phyloP scores from a whole-genome alignment of 768 basidiomycete species.

The Galerina sulciceps region DNA sequence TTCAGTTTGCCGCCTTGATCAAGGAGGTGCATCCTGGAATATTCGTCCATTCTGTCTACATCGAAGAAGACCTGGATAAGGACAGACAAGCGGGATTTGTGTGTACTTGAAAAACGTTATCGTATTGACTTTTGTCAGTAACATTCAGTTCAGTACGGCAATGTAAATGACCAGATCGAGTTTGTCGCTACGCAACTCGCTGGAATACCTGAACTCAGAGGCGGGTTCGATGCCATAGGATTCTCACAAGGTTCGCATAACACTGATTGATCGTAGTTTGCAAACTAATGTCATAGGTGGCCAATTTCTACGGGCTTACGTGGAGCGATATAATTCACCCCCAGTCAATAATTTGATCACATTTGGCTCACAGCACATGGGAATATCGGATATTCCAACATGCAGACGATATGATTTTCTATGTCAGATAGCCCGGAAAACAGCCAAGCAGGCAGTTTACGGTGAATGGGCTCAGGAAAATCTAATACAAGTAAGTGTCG shows the following conservation, averaged over 20 bases:
- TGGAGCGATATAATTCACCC: conserved; percentile 75
- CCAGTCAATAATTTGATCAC: conserved; percentile 82
- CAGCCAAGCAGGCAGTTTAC: conserved; percentile 69
- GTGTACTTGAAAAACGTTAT: conserved; percentile 33
- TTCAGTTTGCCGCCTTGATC: conserved; percentile 62
- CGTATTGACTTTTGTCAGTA: background rate
- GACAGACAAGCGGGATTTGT: conserved; percentile 78
- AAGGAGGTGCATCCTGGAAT: conserved; percentile 72
- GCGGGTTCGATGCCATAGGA: conserved; percentile 86
- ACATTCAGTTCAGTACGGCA: conserved; percentile 64
- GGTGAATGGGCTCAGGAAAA: conserved; percentile 77
- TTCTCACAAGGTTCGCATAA: conserved; percentile 73
- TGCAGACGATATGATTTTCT: conserved; percentile 70
- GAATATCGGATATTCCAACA: conserved; percentile 73
- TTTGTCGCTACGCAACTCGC: conserved; percentile 67
- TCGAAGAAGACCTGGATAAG: conserved; percentile 61
- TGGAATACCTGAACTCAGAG: conserved; percentile 62
- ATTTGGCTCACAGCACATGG: conserved; percentile 89
- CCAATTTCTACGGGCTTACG: conserved; percentile 86
- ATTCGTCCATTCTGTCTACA: conserved; percentile 75
- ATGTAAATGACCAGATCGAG: conserved; percentile 72
- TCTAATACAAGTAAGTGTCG: conserved; percentile 62
- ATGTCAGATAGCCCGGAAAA: conserved; percentile 69
- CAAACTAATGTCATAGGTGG: conserved; percentile 51
- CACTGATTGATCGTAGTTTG: background rate